Conservation (phyloP, 306 rosid genomes). For the Lagenaria siceraria region DNA sequence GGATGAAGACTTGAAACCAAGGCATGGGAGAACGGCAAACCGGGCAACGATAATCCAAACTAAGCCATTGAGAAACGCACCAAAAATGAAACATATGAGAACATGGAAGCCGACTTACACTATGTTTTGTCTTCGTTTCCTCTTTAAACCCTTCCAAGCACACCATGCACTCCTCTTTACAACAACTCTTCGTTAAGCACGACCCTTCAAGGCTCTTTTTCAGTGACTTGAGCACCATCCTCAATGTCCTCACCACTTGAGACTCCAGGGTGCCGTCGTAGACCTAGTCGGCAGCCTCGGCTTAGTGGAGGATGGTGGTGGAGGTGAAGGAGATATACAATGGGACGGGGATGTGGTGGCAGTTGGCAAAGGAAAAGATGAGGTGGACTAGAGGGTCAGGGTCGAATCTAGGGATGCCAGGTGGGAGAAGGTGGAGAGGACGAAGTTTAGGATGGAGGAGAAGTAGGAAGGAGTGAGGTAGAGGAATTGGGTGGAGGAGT, state of each 20-base stretch:
- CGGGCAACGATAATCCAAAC: not conserved
- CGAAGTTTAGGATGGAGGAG: not conserved
- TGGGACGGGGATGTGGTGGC: not conserved
- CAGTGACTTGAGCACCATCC: fast-evolving
- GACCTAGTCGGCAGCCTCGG: not conserved
- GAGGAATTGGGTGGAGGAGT: not conserved
- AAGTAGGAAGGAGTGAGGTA: not conserved
- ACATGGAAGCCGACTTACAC: not conserved
- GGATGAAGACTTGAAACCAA: not conserved
- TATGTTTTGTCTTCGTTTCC: too few relatives aligned
- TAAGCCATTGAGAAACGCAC: not conserved
- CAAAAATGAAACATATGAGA: not conserved
- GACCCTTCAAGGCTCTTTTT: not conserved
- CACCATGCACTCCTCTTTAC: not conserved
- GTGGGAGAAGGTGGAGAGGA: not conserved
- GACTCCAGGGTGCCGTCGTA: not conserved
- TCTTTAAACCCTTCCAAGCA: not conserved
- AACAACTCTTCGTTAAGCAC: too few relatives aligned
- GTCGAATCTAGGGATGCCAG: not conserved
- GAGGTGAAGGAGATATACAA: not conserved
- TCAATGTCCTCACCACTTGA: not conserved
- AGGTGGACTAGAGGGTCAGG: not conserved
- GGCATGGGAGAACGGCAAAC: not conserved
- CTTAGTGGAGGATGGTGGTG: not conserved
- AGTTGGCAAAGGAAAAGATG: not conserved